phyloP scores from a whole-genome alignment of 2,329 filamentous ascomycete species.

The Colletotrichum sp. region DNA sequence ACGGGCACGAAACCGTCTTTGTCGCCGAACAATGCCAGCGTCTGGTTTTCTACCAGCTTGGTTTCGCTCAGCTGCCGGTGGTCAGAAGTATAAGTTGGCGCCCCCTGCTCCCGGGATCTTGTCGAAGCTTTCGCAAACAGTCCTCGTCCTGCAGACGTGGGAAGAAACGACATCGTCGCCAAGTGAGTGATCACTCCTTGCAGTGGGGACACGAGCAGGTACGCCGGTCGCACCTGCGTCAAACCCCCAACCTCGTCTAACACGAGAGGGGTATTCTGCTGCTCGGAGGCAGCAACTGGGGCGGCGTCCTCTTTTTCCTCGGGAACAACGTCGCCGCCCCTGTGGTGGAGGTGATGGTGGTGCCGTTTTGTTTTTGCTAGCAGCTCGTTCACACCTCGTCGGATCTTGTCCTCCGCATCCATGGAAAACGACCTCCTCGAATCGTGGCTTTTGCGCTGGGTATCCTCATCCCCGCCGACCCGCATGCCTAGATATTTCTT shows the following conservation, averaged over 20 bases:
- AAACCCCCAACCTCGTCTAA: conserved; percentile 38
- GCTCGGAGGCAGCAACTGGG: conserved; percentile 22
- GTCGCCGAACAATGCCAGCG: conserved; percentile 77
- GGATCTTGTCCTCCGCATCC: conserved; percentile 53
- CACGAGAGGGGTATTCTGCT: conserved; percentile 29
- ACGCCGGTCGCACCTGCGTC: conserved; percentile 48
- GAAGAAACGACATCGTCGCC: conserved; percentile 63
- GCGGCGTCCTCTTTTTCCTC: conserved; percentile 22
- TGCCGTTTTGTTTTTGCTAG: conserved; percentile 43
- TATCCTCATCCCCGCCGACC: conserved; percentile 55
- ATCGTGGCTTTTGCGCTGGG: conserved; percentile 45
- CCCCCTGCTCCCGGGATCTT: conserved; percentile 9
- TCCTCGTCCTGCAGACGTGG: conserved; percentile 27
- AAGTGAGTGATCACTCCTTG: conserved; percentile 65
- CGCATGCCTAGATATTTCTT: conserved; percentile 44
- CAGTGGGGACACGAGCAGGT: conserved; percentile 73
- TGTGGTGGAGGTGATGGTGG: conserved; percentile 15
- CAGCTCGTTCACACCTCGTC: conserved; percentile 53
- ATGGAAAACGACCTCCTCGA: conserved; percentile 39
- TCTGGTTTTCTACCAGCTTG: conserved; percentile 63
- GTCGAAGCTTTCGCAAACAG: conserved; percentile 8
- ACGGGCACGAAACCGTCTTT: conserved; percentile 75
- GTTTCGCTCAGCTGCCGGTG: conserved; percentile 42
- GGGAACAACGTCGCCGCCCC: background rate
- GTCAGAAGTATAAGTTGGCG: conserved; percentile 5